Percentiles rank a stretch among this genome's conserved stretches.
Conservation (phyloP, 2,329 filamentous ascomycete genomes). For the Verticillium isaacii region DNA sequence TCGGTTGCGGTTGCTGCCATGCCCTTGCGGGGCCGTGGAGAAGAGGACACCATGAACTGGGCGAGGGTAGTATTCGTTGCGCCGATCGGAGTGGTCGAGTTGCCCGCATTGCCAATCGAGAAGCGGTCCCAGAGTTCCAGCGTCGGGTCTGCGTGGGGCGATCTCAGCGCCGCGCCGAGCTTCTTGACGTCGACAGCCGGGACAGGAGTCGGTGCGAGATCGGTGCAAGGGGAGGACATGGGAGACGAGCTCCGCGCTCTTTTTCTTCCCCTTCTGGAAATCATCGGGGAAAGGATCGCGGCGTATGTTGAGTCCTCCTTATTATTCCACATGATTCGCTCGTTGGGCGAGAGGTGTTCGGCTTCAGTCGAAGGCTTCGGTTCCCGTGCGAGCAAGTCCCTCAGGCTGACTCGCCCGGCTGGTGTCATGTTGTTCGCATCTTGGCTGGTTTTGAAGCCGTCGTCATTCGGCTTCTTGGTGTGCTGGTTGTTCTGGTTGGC, state of each 20-base stretch:
- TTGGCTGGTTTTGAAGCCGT: slow-evolving; percentile 1
- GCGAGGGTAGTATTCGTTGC: slow-evolving; percentile 53
- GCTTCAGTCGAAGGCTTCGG: slow-evolving; percentile 21
- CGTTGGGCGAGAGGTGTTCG: slow-evolving; percentile 51
- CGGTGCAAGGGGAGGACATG: slow-evolving; percentile 56
- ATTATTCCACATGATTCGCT: slow-evolving; percentile 58
- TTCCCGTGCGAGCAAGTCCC: slow-evolving; percentile 45
- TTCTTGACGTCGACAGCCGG: slow-evolving; percentile 51
- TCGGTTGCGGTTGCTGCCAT: slow-evolving; percentile 30
- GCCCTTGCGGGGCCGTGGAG: slow-evolving; percentile 54
- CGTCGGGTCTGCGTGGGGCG: slow-evolving; percentile 67
- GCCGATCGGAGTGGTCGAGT: slow-evolving; percentile 33
- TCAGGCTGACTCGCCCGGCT: slow-evolving; percentile 40
- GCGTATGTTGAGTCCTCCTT: slow-evolving; percentile 35
- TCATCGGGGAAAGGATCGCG: slow-evolving; percentile 41
- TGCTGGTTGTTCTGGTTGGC: neutral
- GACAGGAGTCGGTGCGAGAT: slow-evolving; percentile 34
- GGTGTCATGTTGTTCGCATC: slow-evolving; percentile 12
- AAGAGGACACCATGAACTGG: slow-evolving; percentile 66
- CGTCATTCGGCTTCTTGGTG: neutral
- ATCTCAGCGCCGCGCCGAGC: slow-evolving; percentile 55
- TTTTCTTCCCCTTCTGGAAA: slow-evolving; percentile 53
- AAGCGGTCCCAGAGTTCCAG: slow-evolving; percentile 76
- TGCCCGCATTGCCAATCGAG: slow-evolving; percentile 43
- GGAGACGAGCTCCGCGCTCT: slow-evolving; percentile 72